Percentiles rank a stretch among this genome's conserved stretches.
phyloP scores from a whole-genome alignment of 129 eudicot species.

The Pittosporum tobira region DNA sequence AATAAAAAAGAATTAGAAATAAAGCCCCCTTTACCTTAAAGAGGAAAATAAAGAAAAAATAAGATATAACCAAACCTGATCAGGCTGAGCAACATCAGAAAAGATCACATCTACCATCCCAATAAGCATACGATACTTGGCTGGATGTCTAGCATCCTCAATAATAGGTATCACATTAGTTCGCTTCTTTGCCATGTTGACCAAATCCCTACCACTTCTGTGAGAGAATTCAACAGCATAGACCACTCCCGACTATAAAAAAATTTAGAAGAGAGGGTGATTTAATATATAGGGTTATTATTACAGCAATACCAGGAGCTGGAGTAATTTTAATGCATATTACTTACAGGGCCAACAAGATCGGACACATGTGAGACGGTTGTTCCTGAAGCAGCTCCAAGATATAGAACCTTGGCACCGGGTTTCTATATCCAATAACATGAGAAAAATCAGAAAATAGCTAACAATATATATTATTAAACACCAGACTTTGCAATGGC shows the following conservation, averaged over 20 bases:
- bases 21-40: too few relatives aligned
- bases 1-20: too few relatives aligned
- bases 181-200: slow-evolving; percentile 90
- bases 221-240: slow-evolving; percentile 96
- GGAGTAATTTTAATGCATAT: not conserved
- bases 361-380: slow-evolving; percentile 95
- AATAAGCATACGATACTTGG: slow-evolving; percentile 93
- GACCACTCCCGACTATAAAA: slow-evolving; percentile 62
- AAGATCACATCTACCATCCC: slow-evolving; percentile 96
- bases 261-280: too few relatives aligned
- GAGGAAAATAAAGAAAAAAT: too few relatives aligned
- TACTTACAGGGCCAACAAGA: slow-evolving; percentile 92
- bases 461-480: not conserved
- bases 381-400: slow-evolving; percentile 98
- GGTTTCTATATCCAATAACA: slow-evolving; percentile 47
- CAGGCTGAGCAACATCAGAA: slow-evolving; percentile 99
- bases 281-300: too few relatives aligned
- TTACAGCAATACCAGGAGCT: not conserved
- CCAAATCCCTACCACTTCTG: slow-evolving; percentile 95
- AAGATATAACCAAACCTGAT: slow-evolving; percentile 60
- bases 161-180: slow-evolving; percentile 95
- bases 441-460: not conserved
- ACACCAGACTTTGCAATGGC: not conserved
- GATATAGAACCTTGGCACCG: slow-evolving; percentile 73
- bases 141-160: slow-evolving; percentile 98